Evolutionary conservation across 1,284 basidiomycete species (phyloP), one percentile per base, ranked within the genome.

Genomic region (Chondrostereum purpureum): DNA sequence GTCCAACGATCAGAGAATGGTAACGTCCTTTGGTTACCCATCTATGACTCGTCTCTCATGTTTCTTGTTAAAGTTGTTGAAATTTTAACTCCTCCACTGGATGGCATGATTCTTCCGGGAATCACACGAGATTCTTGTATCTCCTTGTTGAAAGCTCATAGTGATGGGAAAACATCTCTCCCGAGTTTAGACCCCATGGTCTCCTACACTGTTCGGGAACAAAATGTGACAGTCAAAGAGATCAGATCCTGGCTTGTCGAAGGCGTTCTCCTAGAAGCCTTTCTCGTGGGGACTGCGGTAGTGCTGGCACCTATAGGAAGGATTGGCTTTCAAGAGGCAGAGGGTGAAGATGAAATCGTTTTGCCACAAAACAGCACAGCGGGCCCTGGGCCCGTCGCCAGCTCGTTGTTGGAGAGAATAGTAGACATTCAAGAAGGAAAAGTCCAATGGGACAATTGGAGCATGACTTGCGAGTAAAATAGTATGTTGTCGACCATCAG

Each of bases 121-220:
- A 73, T 92, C 3, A 92, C 90, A 0, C 78, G 91, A n/a, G 77
- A 76, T 37, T 88, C 85, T 3, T 77, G 82, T 39, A 69, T 93
- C 31, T 59, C 61, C 2, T 78, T 93, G 2, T 21, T 41, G n/a
- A 21, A 41, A 21, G 73, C 74, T 0, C 76, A 76, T 49, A 63
- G 67, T 12, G 42, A 52, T 3, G 55, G 56, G 1, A 52, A 53
- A 22, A 40, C 45, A 18, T 33, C 33, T 37, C 11, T 37, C 23
- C 33, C 16, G 6, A 14, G 36, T 1, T 17, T 22, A 13, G 36
- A 39, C n/a, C 8, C 22, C n/a, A 14, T 19, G 27, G 42, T 22
- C 12, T 14, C 17, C 21, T 14, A 27, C 12, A 27, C 27, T 21
- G 19, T 37, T 6, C 17, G 88, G 92, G 59, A 73, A 74, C 18